Conservation (phyloP, 805 yeast genomes). For the Cyberlindnera sargentensis region DNA sequence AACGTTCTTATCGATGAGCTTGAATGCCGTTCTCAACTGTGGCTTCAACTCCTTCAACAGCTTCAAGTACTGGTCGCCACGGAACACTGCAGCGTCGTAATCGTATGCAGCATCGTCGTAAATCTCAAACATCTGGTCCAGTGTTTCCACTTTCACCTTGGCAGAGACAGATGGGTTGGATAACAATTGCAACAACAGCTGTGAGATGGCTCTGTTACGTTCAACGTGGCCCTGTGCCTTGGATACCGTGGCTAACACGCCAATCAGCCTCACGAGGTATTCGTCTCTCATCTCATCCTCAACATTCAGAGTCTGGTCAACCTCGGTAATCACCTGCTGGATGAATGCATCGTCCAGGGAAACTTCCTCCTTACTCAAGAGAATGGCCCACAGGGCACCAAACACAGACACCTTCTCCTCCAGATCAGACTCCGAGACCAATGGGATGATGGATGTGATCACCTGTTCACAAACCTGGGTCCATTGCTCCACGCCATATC, state of each 20-base stretch:
- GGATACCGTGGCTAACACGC: conserved; percentile 47
- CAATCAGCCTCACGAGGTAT: conserved; percentile 36
- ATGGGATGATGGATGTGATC: conserved; percentile 5
- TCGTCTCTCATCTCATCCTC: conserved; percentile 28
- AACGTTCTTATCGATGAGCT: conserved; percentile 60
- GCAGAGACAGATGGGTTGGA: conserved; percentile 22
- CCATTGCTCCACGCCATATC: conserved; percentile 13
- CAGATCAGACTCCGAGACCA: conserved; percentile 8
- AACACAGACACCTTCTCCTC: conserved; percentile 29
- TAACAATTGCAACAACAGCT: conserved; percentile 34
- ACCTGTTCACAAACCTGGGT: conserved; percentile 4
- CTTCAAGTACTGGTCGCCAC: conserved; percentile 39
- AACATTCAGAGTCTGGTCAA: conserved; percentile 9
- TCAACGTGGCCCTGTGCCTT: conserved; percentile 36
- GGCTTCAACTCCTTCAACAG: conserved; percentile 38
- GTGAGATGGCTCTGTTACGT: conserved; percentile 38
- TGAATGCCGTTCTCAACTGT: conserved; percentile 45
- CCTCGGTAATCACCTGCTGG: conserved; percentile 16
- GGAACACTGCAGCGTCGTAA: conserved; percentile 67
- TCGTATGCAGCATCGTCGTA: conserved; percentile 65
- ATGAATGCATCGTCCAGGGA: conserved; percentile 24
- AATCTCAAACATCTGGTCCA: conserved; percentile 66
- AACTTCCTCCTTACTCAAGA: conserved; percentile 14
- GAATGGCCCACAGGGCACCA: conserved; percentile 40
- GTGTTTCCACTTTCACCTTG: conserved; percentile 46